Conservation (phyloP, 306 rosid species). For the Pterocarpus macrocarpus region DNA sequence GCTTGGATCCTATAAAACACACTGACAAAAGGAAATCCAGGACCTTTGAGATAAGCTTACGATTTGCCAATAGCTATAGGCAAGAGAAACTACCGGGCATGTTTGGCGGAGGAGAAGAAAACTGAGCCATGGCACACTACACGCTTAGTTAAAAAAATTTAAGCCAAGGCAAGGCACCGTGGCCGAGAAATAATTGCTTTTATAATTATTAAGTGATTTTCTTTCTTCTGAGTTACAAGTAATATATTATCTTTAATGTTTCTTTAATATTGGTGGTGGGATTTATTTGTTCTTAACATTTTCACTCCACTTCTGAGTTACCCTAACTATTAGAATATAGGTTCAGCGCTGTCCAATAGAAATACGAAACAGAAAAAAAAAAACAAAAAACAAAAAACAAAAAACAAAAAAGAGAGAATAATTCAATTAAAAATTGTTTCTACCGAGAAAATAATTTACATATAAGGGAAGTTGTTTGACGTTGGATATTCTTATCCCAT, state of each 20-base stretch:
- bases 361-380: too few relatives aligned
- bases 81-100: too few relatives aligned
- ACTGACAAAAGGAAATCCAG: too few relatives aligned
- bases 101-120: too few relatives aligned
- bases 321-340: neutral
- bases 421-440: neutral
- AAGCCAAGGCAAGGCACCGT: too few relatives aligned
- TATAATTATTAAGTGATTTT: too few relatives aligned
- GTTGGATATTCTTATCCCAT: slow-evolving; percentile 28
- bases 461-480: neutral
- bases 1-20: too few relatives aligned
- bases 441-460: neutral
- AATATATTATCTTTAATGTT: too few relatives aligned
- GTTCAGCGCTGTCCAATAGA: neutral
- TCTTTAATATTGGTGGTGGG: neutral
- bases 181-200: too few relatives aligned
- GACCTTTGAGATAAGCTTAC: too few relatives aligned
- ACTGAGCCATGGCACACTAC: neutral
- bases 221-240: too few relatives aligned
- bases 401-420: neutral
- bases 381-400: neutral
- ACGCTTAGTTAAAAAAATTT: neutral
- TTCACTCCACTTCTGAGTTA: neutral
- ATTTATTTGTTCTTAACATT: neutral
- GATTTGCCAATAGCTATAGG: too few relatives aligned